A percentile compares a stretch with the other conserved stretches of the same genome.
These are phyloP conservation scores for Rhizopogon roseolus DNA, from an alignment of 768 basidiomycete genomes.

Conservation along the genomic window DNA sequence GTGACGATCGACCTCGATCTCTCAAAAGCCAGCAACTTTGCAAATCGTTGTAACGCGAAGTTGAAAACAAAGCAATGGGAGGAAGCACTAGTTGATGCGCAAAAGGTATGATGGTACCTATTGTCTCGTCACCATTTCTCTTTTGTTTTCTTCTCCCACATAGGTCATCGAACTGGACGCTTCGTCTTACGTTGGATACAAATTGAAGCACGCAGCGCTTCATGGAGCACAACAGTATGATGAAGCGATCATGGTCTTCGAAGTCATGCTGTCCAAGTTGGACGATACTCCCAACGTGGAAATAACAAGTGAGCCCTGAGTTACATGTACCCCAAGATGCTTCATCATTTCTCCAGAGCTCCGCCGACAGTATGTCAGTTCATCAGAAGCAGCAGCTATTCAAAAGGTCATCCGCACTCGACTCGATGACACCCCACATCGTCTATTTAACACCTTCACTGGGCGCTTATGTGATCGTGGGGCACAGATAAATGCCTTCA, in stretches of 20 bases:
- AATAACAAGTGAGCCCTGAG: no score
- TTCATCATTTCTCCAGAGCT: not conserved
- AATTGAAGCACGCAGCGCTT: no score
- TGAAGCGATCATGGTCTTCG: no score
- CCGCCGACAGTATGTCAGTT: not conserved
- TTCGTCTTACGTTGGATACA: no score
- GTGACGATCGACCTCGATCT: not conserved
- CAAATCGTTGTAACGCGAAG: not conserved
- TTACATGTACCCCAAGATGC: not conserved
- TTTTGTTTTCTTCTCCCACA: not conserved
- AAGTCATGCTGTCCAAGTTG: no score
- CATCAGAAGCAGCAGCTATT: not conserved
- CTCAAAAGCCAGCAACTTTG: not conserved
- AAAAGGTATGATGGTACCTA: not conserved
- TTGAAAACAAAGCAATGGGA: not conserved
- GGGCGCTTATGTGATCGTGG: not conserved
- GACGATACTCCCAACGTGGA: not conserved
- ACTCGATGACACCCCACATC: not conserved
- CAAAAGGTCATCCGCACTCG: not conserved
- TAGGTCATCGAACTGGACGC: not conserved
- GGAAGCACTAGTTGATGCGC: not conserved
- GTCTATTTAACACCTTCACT: not conserved
- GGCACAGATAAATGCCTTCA: not conserved
- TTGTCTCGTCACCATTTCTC: not conserved
- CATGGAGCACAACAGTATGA: no score